Percentiles rank a stretch among this genome's conserved stretches.
phyloP scores from a whole-genome alignment of 768 basidiomycete genomes.

The Podaxis mareebaensis region DNA sequence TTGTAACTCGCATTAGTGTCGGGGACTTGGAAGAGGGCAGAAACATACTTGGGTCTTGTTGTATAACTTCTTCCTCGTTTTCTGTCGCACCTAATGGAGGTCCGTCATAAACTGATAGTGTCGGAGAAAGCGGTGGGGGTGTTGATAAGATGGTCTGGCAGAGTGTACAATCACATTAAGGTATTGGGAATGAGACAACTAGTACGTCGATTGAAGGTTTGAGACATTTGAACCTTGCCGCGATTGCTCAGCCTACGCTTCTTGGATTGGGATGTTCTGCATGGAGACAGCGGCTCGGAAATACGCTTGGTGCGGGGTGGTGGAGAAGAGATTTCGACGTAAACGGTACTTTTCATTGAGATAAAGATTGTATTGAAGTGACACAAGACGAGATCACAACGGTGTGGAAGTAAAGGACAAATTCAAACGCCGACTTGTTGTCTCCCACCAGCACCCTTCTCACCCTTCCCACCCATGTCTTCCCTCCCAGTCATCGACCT shows the following conservation, averaged over 20 bases:
- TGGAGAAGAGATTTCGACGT: neutral
- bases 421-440: conserved; percentile 36
- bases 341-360: conserved; percentile 2
- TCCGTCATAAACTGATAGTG: conserved; percentile 22
- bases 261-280: neutral
- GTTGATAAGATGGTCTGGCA: conserved; percentile 2
- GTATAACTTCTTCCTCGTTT: neutral
- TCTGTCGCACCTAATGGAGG: neutral
- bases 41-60: neutral
- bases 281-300: neutral
- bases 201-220: neutral
- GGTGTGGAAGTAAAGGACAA: conserved; percentile 19
- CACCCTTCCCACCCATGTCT: conserved; percentile 44
- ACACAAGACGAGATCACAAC: neutral
- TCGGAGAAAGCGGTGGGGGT: conserved; percentile 21
- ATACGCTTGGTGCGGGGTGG: neutral
- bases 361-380: neutral
- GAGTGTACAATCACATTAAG: neutral
- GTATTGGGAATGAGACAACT: neutral
- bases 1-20: conserved; percentile 15
- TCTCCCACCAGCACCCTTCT: conserved; percentile 23
- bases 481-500: conserved; percentile 63
- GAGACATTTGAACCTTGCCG: conserved; percentile 10
- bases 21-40: neutral
- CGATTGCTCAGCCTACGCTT: neutral